These are phyloP conservation scores for Argentina anserina DNA, from an alignment of 306 rosid species.

Conservation along the genomic window DNA sequence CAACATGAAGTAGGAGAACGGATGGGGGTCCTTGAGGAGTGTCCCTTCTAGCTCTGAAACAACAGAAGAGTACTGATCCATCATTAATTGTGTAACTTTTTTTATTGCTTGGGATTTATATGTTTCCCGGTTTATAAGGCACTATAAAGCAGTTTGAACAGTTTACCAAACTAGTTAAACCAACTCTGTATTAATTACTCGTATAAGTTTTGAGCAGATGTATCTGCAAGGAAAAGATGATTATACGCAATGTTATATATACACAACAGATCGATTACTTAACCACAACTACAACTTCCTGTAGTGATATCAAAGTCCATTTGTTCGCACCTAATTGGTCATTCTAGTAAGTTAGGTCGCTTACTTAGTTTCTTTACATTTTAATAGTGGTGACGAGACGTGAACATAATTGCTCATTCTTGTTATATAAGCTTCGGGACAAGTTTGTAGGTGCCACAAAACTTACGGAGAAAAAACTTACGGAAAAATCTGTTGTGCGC, in stretches of 20 bases:
- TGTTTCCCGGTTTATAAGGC: constrained; percentile 8
- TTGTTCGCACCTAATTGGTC: constrained; percentile 17
- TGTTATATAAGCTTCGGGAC: not conserved
- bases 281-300: constrained; percentile 53
- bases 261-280: constrained; percentile 45
- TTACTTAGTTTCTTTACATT: not conserved
- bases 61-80: constrained; percentile 51
- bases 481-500: no score
- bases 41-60: constrained; percentile 85
- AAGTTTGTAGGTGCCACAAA: not conserved
- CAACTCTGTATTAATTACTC: not conserved
- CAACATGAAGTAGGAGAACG: constrained; percentile 78
- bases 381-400: not conserved
- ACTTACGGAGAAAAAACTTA: no score
- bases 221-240: constrained; percentile 41
- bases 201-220: constrained; percentile 40
- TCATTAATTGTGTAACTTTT: not conserved
- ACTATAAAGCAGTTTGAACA: constrained; percentile 21
- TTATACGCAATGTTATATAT: constrained; percentile 39
- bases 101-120: not conserved
- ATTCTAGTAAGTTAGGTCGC: constrained; percentile 2
- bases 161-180: constrained; percentile 12
- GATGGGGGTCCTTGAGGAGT: constrained; percentile 52
- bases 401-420: not conserved
- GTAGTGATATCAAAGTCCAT: constrained; percentile 5